Evolutionary conservation across 257 asterid genomes (phyloP).

Genomic region (Leptodermis oblonga): DNA sequence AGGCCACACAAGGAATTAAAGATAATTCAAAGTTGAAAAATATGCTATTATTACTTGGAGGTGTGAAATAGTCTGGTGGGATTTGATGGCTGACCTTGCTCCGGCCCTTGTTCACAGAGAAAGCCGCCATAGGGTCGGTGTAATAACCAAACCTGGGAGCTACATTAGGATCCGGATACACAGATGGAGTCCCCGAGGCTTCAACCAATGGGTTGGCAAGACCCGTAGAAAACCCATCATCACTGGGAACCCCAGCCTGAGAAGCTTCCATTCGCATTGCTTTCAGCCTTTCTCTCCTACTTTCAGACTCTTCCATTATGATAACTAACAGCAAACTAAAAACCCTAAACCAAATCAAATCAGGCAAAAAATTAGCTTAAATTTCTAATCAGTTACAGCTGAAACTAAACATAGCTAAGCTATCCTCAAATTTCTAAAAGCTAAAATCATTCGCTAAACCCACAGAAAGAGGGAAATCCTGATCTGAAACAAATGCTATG

Average conservation of each 20-base stretch:
- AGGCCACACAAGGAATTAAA: no score
- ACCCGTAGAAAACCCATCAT: slow-evolving; percentile 28
- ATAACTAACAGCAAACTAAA: background rate
- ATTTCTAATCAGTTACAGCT: background rate
- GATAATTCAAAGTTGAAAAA: slow-evolving; percentile 10
- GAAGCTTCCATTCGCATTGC: slow-evolving; percentile 68
- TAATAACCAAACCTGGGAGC: slow-evolving; percentile 70
- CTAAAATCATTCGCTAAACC: no score
- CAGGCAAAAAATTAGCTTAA: background rate
- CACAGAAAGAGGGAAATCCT: no score
- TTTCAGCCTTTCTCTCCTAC: slow-evolving; percentile 67
- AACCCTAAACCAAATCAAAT: background rate
- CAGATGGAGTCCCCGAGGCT: slow-evolving; percentile 23
- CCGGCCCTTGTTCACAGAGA: slow-evolving; percentile 48
- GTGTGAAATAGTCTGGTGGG: slow-evolving; percentile 35
- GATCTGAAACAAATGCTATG: no score
- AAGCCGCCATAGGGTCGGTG: slow-evolving; percentile 85
- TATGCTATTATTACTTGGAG: slow-evolving; percentile 56
- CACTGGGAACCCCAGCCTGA: slow-evolving; percentile 22
- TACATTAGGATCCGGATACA: slow-evolving; percentile 12
- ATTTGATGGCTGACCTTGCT: slow-evolving; percentile 42
- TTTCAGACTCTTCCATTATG: slow-evolving; percentile 70
- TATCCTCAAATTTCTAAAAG: no score
- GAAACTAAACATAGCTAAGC: background rate
- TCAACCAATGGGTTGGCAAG: slow-evolving; percentile 70